Base-by-base conservation (phyloP, 257 asterid genomes). In the Solanum gandarillasii region DNA sequence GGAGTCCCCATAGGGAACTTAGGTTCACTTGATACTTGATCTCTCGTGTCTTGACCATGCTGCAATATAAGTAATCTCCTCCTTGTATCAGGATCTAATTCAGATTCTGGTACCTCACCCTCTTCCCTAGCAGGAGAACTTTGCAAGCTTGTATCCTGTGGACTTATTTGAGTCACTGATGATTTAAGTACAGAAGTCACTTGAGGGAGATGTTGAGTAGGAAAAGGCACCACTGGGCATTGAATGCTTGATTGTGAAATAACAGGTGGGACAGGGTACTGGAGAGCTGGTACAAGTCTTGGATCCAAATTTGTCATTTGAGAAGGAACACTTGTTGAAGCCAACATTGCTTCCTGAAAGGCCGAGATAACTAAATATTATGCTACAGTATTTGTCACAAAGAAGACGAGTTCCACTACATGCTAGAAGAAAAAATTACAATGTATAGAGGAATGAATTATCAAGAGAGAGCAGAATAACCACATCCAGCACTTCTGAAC, bases 41-140 rank as follows among this genome's bases (percentile, higher is more conserved):
- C 99, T 90, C 99, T 95, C 85, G 92, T 89, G 91, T 97, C 99
- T 90, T 92, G 98, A 87, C 99, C 99, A 86, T 97, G 99, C 88
- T 97, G 99, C 93, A 95, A 93, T 90, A 97, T 97, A 81, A 97
- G 94, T 87, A 97, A 92, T 88, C 99, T 94, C 93, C 99, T 94
- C 93, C 99, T 97, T 52, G 98, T 97, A 89, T 97, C 99, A 25
- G 98, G 99, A 94, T 97, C 99, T 88, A 97, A 87, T 93, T 97
- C 99, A 90, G 98, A 97, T 90, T 97, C 99, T 20, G 98, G 98
- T 39, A 97, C 98, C 92, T 97, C 99, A 46, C 99, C 99, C 90
- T 97, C 99, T 94, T 97, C 99, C 90, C 95, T 93, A 88, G 98
- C 99, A 86, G 99, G 98, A 90, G 99, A 95, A 88, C 92, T 90